Conservation (phyloP, 305 asterid genomes). For the Fraxinus dipetala region DNA sequence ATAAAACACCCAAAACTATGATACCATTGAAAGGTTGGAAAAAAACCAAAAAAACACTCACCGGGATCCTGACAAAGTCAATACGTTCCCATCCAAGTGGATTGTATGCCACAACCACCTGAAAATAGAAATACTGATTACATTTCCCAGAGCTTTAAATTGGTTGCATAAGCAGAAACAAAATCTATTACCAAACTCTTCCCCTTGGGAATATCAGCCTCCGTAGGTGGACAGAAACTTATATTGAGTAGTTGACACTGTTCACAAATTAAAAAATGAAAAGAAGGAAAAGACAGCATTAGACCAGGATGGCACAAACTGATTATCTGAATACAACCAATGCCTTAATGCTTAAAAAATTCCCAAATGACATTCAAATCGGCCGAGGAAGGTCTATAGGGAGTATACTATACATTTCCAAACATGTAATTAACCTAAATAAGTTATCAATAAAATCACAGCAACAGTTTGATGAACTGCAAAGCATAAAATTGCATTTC, state of each 20-base stretch:
- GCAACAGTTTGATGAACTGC: background rate
- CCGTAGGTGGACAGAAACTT: constrained; percentile 81
- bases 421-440: background rate
- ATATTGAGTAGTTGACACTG: constrained; percentile 81
- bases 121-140: constrained; percentile 25
- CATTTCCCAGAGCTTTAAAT: background rate
- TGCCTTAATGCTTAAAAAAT: background rate
- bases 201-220: constrained; percentile 51
- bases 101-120: constrained; percentile 74
- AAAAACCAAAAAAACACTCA: constrained; percentile 29
- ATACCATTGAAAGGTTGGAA: background rate
- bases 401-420: background rate
- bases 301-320: constrained; percentile 2
- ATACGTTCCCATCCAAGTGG: constrained; percentile 73
- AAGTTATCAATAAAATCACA: background rate
- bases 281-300: constrained; percentile 3
- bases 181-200: constrained; percentile 56
- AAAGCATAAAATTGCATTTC: background rate
- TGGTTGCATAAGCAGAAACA: constrained; percentile 2
- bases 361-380: background rate
- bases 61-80: constrained; percentile 74
- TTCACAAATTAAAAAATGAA: constrained; percentile 16
- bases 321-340: background rate
- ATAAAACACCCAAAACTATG: background rate
- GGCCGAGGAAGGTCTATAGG: background rate